Conservation (phyloP, 768 basidiomycete species). For the Xanthoconium purpureum region DNA sequence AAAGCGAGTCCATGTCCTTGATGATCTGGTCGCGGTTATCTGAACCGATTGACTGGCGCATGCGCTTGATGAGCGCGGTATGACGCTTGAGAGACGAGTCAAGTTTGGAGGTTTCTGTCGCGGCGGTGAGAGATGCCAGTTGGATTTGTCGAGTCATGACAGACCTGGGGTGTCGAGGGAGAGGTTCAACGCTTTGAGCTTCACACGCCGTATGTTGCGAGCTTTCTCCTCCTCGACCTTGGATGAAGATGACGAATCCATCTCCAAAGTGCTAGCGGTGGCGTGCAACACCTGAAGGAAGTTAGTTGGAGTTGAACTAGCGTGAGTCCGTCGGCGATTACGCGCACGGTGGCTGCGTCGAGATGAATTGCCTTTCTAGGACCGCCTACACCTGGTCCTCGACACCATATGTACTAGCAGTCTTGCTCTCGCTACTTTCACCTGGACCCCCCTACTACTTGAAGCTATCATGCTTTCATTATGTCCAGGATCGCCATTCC, state of each 20-base stretch:
- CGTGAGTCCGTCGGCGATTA: constrained; percentile 10
- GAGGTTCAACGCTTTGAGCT: constrained; percentile 56
- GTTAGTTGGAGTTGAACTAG: not conserved
- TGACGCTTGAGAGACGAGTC: constrained; percentile 97
- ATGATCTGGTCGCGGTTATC: constrained; percentile 85
- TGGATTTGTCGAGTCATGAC: constrained; percentile 10
- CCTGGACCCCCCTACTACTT: not conserved
- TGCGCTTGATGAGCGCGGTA: constrained; percentile 91
- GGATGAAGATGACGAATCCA: constrained; percentile 23
- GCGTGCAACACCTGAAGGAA: not conserved
- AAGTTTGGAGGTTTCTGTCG: constrained; percentile 65
- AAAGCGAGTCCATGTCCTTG: constrained; percentile 87
- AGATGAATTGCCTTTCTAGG: constrained; percentile 16
- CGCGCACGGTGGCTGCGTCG: constrained; percentile 11
- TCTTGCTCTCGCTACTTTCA: not conserved
- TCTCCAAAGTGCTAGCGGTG: constrained; percentile 2
- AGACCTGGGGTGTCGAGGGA: constrained; percentile 48
- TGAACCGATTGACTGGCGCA: constrained; percentile 78
- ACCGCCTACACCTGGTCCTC: not conserved
- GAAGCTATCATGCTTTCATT: too few species aligned
- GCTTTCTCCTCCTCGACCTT: constrained; percentile 50
- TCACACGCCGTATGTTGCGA: constrained; percentile 54
- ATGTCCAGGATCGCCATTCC: too few species aligned
- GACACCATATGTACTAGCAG: not conserved
- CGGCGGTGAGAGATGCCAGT: constrained; percentile 5